Evolutionary conservation across 805 yeast species (phyloP).

Genomic region (Yarrowia yakushimensis): DNA sequence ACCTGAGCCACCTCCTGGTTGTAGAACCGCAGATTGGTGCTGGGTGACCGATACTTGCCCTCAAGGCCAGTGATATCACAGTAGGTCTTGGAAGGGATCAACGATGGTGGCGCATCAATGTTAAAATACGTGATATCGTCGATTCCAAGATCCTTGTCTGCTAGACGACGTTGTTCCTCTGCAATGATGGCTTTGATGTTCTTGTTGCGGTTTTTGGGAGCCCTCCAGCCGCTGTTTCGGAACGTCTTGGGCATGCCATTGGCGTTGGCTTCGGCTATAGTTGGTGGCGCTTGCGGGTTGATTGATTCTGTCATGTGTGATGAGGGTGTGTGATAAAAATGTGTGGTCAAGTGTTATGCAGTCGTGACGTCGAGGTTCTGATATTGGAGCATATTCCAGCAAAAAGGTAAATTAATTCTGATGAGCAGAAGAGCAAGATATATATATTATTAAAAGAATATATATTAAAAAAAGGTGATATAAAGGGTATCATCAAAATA

Average conservation of each 20-base stretch:
- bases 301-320: not conserved
- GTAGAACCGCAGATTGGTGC: constrained; percentile 66
- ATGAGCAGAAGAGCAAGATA: no score
- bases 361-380: not conserved
- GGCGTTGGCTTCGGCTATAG: constrained; percentile 19
- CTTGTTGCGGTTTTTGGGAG: constrained; percentile 62
- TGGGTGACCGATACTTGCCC: constrained; percentile 69
- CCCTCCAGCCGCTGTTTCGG: constrained; percentile 53
- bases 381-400: not conserved
- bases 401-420: not conserved
- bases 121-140: constrained; percentile 60
- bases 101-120: constrained; percentile 81
- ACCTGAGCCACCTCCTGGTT: constrained; percentile 81
- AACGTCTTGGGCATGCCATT: constrained; percentile 38
- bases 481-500: no score
- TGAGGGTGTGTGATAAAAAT: not conserved
- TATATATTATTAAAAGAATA: no score
- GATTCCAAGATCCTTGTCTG: constrained; percentile 30
- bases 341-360: not conserved
- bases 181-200: constrained; percentile 66
- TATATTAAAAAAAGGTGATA: no score
- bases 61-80: constrained; percentile 92
- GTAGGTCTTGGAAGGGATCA: constrained; percentile 74
- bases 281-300: not conserved
- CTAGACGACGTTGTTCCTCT: constrained; percentile 73